Conservation (phyloP, 2,329 filamentous ascomycete genomes). For the Aspergillus arachidicola region DNA sequence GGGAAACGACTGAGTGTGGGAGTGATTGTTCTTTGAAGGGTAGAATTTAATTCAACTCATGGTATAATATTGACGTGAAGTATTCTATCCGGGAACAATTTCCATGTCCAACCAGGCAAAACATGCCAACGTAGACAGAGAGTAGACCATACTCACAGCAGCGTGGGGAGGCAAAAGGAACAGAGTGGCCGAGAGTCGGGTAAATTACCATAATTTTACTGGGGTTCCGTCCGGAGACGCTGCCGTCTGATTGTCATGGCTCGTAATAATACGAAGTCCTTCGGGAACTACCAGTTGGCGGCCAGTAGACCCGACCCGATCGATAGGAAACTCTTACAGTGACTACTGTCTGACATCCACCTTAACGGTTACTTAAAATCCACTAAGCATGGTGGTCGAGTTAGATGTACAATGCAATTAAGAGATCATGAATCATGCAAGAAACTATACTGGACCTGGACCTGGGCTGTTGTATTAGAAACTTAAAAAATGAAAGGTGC, state of each 20-base stretch:
- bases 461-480: background rate
- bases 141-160: conserved; percentile 2
- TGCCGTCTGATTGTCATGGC: background rate
- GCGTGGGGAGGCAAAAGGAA: background rate
- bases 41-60: background rate
- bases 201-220: conserved; percentile 17
- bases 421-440: background rate
- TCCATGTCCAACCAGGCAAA: background rate
- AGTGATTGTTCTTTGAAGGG: too few species aligned
- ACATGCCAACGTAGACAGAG: background rate
- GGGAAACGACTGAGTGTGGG: background rate
- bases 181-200: conserved; percentile 10
- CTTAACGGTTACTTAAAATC: conserved; percentile 1
- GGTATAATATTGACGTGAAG: background rate
- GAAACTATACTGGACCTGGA: background rate
- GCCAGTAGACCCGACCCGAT: conserved; percentile 13
- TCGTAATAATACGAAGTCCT: background rate
- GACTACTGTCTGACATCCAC: conserved; percentile 2
- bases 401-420: background rate
- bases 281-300: conserved; percentile 13
- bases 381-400: background rate
- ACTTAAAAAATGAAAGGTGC: background rate
- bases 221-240: conserved; percentile 8
- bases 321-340: background rate
- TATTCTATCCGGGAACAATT: background rate